phyloP scores from a whole-genome alignment of 805 yeast species.

The Lipomyces spencermartinsiae region DNA sequence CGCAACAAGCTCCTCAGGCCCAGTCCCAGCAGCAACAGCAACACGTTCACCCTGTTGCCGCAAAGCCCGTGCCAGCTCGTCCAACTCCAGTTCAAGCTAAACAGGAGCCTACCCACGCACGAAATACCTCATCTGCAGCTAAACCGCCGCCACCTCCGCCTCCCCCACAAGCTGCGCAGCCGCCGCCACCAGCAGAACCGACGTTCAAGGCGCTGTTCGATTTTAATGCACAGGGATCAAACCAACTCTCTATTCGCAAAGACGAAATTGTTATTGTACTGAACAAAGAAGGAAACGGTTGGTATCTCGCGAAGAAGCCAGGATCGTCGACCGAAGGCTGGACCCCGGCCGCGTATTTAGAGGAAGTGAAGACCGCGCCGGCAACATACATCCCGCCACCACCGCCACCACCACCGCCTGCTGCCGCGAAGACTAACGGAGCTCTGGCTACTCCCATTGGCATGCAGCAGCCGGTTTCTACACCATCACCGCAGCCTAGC shows the following conservation, averaged over 20 bases:
- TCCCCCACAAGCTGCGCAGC: conserved; percentile 80
- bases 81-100: conserved; percentile 25
- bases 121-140: conserved; percentile 21
- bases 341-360: conserved; percentile 95
- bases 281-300: conserved; percentile 81
- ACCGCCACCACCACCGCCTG: conserved; percentile 40
- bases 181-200: conserved; percentile 71
- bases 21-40: conserved; percentile 43
- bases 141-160: conserved; percentile 49
- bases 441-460: conserved; percentile 6
- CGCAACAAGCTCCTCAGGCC: conserved; percentile 24
- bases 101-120: conserved; percentile 11
- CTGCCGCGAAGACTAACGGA: conserved; percentile 25
- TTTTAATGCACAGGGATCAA: conserved; percentile 85
- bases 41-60: conserved; percentile 22
- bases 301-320: conserved; percentile 84
- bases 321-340: conserved; percentile 72
- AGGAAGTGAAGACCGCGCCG: conserved; percentile 42
- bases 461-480: conserved; percentile 18
- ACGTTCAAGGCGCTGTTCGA: conserved; percentile 86
- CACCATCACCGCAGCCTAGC: conserved; percentile 14
- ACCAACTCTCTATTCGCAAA: conserved; percentile 76
- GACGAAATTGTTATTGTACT: conserved; percentile 77
- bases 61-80: conserved; percentile 28
- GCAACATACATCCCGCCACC: conserved; percentile 41